phyloP scores from a whole-genome alignment of 306 rosid genomes.

The Clitoria ternatea region DNA sequence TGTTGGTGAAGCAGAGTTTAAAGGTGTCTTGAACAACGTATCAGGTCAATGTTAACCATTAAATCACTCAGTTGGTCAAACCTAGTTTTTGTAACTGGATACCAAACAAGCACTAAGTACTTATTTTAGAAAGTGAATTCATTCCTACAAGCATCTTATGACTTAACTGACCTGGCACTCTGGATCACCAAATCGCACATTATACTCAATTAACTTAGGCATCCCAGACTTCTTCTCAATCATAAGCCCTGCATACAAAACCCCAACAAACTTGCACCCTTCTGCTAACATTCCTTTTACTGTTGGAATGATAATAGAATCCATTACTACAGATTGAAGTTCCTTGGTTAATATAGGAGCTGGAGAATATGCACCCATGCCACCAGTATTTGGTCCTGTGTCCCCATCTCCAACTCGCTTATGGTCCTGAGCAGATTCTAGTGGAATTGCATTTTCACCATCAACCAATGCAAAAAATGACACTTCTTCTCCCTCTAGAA shows the following conservation, averaged over 20 bases:
- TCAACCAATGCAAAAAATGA: conserved; percentile 92
- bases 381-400: conserved; percentile 95
- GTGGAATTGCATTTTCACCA: conserved; percentile 92
- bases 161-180: conserved; percentile 84
- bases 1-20: too few species aligned
- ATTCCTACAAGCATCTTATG: conserved; percentile 8
- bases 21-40: too few species aligned
- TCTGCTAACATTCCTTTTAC: conserved; percentile 93
- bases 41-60: too few species aligned
- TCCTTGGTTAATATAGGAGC: conserved; percentile 84
- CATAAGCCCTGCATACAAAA: conserved; percentile 92
- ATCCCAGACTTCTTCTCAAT: conserved; percentile 89
- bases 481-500: conserved; percentile 92
- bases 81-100: too few species aligned
- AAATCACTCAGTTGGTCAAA: too few species aligned
- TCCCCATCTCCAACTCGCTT: conserved; percentile 95
- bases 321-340: conserved; percentile 75
- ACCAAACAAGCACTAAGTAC: background rate
- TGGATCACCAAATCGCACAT: conserved; percentile 98
- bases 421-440: conserved; percentile 98
- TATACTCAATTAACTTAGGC: conserved; percentile 93
- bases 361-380: conserved; percentile 98
- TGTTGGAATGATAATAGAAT: conserved; percentile 80
- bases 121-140: background rate
- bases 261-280: conserved; percentile 93